A percentile compares a stretch with the other conserved stretches of the same genome.
Conservation (phyloP, 2,329 filamentous ascomycete species). For the Pseudodiploospora longispora region DNA sequence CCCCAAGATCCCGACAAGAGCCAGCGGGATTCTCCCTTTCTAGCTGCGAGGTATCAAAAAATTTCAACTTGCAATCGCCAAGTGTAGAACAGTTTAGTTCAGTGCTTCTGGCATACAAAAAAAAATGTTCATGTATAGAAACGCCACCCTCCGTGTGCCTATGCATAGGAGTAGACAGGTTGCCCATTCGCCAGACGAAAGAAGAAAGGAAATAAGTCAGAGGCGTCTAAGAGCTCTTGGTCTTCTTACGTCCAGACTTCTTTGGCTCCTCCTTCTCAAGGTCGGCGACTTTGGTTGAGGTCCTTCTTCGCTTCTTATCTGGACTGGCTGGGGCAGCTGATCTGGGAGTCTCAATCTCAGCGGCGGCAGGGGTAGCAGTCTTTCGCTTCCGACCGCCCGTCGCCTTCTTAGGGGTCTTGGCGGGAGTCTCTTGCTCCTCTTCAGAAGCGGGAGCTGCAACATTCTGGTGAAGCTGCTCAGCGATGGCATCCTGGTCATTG, state of each 20-base stretch:
- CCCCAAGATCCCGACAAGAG: no score
- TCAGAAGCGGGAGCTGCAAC: conserved; percentile 27
- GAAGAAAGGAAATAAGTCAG: conserved; percentile 2
- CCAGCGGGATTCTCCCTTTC: no score
- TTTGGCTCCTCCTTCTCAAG: conserved; percentile 48
- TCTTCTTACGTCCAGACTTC: conserved; percentile 54
- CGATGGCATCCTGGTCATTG: conserved; percentile 49
- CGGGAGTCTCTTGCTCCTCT: conserved; percentile 35
- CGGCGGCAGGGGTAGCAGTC: conserved; percentile 37
- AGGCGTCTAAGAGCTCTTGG: conserved; percentile 29
- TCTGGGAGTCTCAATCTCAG: conserved; percentile 31
- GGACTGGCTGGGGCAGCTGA: conserved; percentile 41
- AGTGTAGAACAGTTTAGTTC: no score
- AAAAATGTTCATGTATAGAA: no score
- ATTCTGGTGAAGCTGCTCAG: conserved; percentile 48
- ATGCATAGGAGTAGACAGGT: no score
- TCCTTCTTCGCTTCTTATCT: conserved; percentile 56
- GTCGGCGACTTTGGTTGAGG: conserved; percentile 46
- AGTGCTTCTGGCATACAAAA: no score
- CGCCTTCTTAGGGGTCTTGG: conserved; percentile 52
- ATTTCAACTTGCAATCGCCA: no score
- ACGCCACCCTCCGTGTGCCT: no score
- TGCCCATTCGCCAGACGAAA: conserved; percentile 4
- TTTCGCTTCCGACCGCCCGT: conserved; percentile 47
- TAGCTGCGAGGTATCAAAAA: no score